A percentile compares a stretch with the other conserved stretches of the same genome.
These are phyloP conservation scores for Miamiensis avidus DNA, from an alignment of 169 alveolate genomes.

Conservation along the genomic window DNA sequence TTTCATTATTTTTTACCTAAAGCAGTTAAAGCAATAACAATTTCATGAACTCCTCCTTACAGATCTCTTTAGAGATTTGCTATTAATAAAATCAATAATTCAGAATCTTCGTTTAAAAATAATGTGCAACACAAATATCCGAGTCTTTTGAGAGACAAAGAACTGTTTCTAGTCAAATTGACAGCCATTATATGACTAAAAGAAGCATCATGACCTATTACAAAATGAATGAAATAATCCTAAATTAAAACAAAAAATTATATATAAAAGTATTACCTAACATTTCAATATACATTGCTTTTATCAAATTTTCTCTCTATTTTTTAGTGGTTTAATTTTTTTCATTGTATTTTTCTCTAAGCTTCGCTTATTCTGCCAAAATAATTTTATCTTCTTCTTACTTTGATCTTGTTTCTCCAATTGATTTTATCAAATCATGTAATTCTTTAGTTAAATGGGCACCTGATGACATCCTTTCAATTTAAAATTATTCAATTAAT, in stretches of 20 bases:
- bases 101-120: conserved; percentile 86
- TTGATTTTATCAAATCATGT: conserved; percentile 90
- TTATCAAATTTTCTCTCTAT: conserved; percentile 88
- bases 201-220: conserved; percentile 94
- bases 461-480: conserved; percentile 71
- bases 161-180: conserved; percentile 88
- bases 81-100: conserved; percentile 89
- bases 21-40: conserved; percentile 88
- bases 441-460: conserved; percentile 84
- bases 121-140: conserved; percentile 94
- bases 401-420: conserved; percentile 95
- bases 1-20: conserved; percentile 41
- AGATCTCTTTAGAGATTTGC: conserved; percentile 93
- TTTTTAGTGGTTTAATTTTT: conserved; percentile 78
- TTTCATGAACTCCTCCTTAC: conserved; percentile 89
- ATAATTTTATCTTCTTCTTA: conserved; percentile 96
- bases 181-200: conserved; percentile 94
- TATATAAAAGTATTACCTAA: conserved; percentile 22
- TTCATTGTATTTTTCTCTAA: conserved; percentile 82
- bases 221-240: too few species aligned
- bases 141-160: conserved; percentile 83
- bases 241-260: too few species aligned
- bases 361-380: conserved; percentile 76
- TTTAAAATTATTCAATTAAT: too few species aligned
- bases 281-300: conserved; percentile 95